phyloP scores from a whole-genome alignment of 1,284 basidiomycete genomes.

The Volvariella volvacea region DNA sequence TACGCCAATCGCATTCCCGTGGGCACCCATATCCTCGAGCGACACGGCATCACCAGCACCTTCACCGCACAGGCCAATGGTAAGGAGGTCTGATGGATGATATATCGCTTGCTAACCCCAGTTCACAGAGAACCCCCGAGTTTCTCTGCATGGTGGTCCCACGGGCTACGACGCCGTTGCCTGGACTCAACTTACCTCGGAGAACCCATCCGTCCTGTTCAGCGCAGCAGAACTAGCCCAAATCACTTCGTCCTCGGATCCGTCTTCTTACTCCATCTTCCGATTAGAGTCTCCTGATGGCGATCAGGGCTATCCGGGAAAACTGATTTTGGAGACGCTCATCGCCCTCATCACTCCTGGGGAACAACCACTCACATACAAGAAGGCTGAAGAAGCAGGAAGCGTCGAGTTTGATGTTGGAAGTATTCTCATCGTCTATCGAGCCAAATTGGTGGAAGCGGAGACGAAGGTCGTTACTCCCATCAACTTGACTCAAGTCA shows the following conservation, averaged over 20 bases:
- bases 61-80: constrained; percentile 49
- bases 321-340: constrained; percentile 52
- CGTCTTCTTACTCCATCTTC: constrained; percentile 41
- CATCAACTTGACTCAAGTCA: constrained; percentile 67
- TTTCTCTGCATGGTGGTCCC: constrained; percentile 68
- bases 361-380: constrained; percentile 22
- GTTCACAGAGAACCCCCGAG: constrained; percentile 44
- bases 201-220: constrained; percentile 46
- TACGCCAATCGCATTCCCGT: constrained; percentile 68
- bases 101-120: constrained; percentile 6
- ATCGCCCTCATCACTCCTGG: constrained; percentile 46
- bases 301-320: constrained; percentile 63
- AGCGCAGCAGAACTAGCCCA: constrained; percentile 43
- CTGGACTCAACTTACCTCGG: constrained; percentile 41
- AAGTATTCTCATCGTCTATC: constrained; percentile 57
- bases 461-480: constrained; percentile 48
- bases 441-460: constrained; percentile 48
- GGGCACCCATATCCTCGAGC: constrained; percentile 44
- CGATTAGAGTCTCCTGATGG: constrained; percentile 53
- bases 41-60: constrained; percentile 42
- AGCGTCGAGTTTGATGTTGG: constrained; percentile 44
- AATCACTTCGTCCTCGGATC: constrained; percentile 29
- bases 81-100: constrained; percentile 17
- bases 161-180: constrained; percentile 51
- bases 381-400: constrained; percentile 17